Base-by-base conservation (phyloP, 148 eudicot species). In the Vaccinium myrtillus region DNA sequence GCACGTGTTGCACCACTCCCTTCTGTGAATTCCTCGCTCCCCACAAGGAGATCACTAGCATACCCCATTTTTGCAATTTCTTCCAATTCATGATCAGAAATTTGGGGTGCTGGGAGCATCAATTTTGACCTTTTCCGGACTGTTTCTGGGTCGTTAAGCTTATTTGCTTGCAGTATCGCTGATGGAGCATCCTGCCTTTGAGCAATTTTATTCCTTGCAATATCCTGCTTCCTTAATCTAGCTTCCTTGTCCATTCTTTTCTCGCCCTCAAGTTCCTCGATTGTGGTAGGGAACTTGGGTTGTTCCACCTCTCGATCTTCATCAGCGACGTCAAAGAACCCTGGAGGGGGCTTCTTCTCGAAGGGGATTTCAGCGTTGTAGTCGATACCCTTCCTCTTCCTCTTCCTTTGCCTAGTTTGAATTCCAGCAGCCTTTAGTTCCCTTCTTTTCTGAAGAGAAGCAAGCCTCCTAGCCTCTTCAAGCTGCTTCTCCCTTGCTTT, bases 401-500 rank as follows among this genome's bases (percentile, higher is more conserved):
- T 94, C 91, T 94, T 97, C 89, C 96, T 92, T 12, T 92, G 93
- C 86, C 98, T 91, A 75, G 84, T 84, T 36, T 95, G 97, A 86
- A 97, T 97, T 78, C 99, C 99, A 79, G 99, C 98, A 83, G 99
- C 99, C 89, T 97, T 97, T 16, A 97, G 89, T 86, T 97, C 99
- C 86, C 99, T 92, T 88, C 98, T 91, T 91, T 97, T 97, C 90
- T 97, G 99, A 85, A 97, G 88, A 55, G 98, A 97, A 89, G 98
- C 98, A 86, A 97, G 99, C 90, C 99, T 92, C 80, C 99, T 93
- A 8, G 99, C 99, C 89, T 97, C 99, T 91, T 97, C 99, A 79
- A 97, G 98, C 88, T 97, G 99, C 91, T 97, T 97, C 89, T 97
- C 99, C 82, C 99, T 89, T 59, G 99, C 99, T 91, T 97, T 97